Conservation (phyloP, 148 eudicot species). For the Rheum nobile region DNA sequence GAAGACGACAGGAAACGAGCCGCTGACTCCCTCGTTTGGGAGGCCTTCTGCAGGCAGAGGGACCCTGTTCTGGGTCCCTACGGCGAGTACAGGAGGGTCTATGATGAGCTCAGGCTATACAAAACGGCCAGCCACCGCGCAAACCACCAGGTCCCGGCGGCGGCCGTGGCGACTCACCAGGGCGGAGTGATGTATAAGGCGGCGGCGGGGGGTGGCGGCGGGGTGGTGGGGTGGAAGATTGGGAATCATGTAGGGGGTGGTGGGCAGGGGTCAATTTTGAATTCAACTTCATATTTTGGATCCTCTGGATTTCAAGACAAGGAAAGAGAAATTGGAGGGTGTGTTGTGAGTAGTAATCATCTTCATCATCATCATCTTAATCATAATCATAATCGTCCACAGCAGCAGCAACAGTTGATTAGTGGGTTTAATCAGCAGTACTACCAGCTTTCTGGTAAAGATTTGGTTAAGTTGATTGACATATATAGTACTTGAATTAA, state of each 20-base stretch:
- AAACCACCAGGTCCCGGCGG: constrained; percentile 12
- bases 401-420: background rate
- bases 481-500: background rate
- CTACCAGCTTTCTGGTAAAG: background rate
- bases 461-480: background rate
- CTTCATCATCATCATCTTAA: background rate
- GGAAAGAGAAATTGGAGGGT: background rate
- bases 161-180: background rate
- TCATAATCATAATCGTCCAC: background rate
- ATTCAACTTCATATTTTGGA: background rate
- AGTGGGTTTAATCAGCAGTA: background rate
- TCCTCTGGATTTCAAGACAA: background rate
- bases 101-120: constrained; percentile 53
- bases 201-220: background rate
- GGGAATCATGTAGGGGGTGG: background rate
- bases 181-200: background rate
- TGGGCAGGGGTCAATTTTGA: background rate
- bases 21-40: constrained; percentile 72
- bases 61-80: constrained; percentile 75
- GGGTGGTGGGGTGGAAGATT: constrained; percentile 1
- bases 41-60: constrained; percentile 54
- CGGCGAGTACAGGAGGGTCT: constrained; percentile 46
- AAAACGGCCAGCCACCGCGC: constrained; percentile 20
- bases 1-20: constrained; percentile 55
- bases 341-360: background rate